Conservation (phyloP, 2,329 filamentous ascomycete species). For the Ascochyta fabae region DNA sequence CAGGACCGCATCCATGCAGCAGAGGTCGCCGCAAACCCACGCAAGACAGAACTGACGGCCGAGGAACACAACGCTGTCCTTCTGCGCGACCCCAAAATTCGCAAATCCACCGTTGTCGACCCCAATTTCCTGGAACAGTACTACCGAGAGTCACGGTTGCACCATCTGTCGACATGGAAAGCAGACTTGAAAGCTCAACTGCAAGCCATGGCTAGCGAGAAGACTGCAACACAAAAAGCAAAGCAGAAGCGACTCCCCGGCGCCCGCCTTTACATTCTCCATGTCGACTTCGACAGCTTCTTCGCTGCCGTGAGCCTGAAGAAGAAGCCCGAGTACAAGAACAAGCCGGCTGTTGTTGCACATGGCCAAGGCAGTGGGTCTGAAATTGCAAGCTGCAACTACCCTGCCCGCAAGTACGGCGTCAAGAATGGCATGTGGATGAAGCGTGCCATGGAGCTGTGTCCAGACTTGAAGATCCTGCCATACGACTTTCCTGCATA, state of each 20-base stretch:
- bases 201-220: conserved; percentile 79
- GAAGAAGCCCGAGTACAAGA: conserved; percentile 73
- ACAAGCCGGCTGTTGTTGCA: conserved; percentile 86
- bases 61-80: conserved; percentile 92
- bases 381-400: conserved; percentile 98
- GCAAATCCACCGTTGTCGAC: conserved; percentile 89
- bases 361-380: conserved; percentile 85
- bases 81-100: conserved; percentile 81
- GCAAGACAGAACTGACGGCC: conserved; percentile 66
- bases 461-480: conserved; percentile 84
- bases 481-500: conserved; percentile 96
- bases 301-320: conserved; percentile 92
- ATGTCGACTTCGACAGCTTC: conserved; percentile 98
- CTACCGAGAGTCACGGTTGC: conserved; percentile 91
- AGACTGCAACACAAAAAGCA: conserved; percentile 58
- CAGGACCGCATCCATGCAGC: conserved; percentile 15
- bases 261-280: conserved; percentile 81
- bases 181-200: conserved; percentile 89
- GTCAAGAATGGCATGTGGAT: conserved; percentile 99
- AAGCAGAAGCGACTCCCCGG: conserved; percentile 65
- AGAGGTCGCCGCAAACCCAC: conserved; percentile 11
- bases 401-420: conserved; percentile 82
- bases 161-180: conserved; percentile 97
- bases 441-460: conserved; percentile 83
- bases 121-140: conserved; percentile 94